Percentiles rank a stretch among this genome's conserved stretches.
Evolutionary conservation across 2,329 filamentous ascomycete species (phyloP).

Genomic region (Diaporthe ilicicola): DNA sequence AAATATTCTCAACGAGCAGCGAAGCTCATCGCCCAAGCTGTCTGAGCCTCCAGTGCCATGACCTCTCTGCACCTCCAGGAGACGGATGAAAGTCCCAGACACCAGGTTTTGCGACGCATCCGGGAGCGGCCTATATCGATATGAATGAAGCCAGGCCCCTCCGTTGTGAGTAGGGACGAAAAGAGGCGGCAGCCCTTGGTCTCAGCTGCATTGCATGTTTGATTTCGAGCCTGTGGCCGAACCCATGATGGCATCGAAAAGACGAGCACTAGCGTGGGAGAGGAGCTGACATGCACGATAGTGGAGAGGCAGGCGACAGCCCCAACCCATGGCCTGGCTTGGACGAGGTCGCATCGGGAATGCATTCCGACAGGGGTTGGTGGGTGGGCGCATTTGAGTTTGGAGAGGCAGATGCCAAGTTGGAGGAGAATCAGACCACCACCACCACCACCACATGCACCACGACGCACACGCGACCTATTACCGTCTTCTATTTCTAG

Average conservation of each 20-base stretch:
- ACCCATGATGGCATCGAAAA: not conserved
- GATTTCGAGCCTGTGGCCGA: not conserved
- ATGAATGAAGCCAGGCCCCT: not conserved
- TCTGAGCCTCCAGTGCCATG: not conserved
- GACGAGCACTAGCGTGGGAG: not conserved
- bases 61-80: not conserved
- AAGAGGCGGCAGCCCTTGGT: not conserved
- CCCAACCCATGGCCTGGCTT: not conserved
- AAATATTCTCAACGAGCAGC: not conserved
- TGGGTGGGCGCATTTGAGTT: not conserved
- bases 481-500: not conserved
- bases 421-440: constrained; percentile 23
- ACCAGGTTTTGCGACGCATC: not conserved
- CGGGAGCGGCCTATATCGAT: constrained; percentile 1
- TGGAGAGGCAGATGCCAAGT: not conserved
- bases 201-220: not conserved
- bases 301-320: not conserved
- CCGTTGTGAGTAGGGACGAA: not conserved
- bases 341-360: not conserved
- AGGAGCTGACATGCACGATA: not conserved
- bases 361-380: not conserved
- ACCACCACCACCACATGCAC: not conserved
- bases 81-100: not conserved
- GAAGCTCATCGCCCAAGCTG: not conserved
- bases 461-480: not conserved